Base-by-base conservation (phyloP, 1,284 basidiomycete genomes). In the Cutaneotrichosporon mucoides region DNA sequence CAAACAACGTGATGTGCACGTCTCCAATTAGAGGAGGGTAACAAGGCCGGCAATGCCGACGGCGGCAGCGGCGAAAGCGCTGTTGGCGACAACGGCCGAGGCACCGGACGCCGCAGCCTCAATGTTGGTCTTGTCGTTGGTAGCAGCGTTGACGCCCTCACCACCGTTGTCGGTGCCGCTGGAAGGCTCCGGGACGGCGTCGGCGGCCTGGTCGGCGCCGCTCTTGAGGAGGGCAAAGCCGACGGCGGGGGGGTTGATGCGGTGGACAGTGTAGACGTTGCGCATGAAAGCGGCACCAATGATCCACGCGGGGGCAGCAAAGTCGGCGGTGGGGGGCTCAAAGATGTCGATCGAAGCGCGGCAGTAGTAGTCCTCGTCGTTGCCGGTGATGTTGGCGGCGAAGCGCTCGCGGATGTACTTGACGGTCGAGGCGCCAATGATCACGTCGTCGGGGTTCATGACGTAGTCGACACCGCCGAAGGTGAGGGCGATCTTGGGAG, bases 221-320 rank as follows among this genome's bases (percentile, higher is more conserved):
- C 24, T 24, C 24, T 24, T 24, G 38, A 79, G 63, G n/a, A 79
- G 59, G 6, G 92, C 92, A 69, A 95, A 93, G 0, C 92, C 92
- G 54, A 95, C 85, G 2, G 89, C 85, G 0, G 88, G 77, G 0
- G 91, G 89, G 33, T 80, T 76, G 65, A 85, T 87, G 43, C 89
- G 84, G 80, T 87, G 94, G 6, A 92, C 88, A 0, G 89, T 86
- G 79, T 92, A 95, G 0, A 92, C 90, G 70, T 92, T 93, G 84
- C 94, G 96, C 82, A 83, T 49, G 41, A 73, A 73, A n/a, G 74
- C 72, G 57, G 72, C 73, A 5, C 77, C 77, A 6, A 79, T 69
- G 56, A 77, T 73, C 76, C 91, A 96, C 16, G 41, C 4, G 37
- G 49, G 49, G 15, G 49, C 11, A 9, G 10, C 7, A 38, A 51